Conservation (phyloP, 1,139 yeast species). For the Zhuliangozyma parablackwelliae region DNA sequence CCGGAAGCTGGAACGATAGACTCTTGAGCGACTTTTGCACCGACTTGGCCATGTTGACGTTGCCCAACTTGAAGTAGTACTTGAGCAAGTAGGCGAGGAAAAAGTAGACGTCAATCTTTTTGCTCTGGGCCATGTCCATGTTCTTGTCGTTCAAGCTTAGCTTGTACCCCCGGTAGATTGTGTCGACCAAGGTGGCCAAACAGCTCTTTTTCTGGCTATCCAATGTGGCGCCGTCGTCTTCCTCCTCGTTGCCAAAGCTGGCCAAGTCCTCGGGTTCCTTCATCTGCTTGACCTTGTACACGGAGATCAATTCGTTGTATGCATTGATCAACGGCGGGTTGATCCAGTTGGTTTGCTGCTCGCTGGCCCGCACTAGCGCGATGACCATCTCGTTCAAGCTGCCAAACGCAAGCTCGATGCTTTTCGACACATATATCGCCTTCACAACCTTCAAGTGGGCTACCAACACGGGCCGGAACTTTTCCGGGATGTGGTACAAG, state of each 20-base stretch:
- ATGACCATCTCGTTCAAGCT: conserved; percentile 41
- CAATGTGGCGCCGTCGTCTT: conserved; percentile 9
- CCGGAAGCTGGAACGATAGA: conserved; percentile 43
- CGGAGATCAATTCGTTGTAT: conserved; percentile 52
- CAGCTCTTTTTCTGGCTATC: conserved; percentile 12
- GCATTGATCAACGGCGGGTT: conserved; percentile 53
- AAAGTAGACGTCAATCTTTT: conserved; percentile 65
- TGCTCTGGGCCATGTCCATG: conserved; percentile 43
- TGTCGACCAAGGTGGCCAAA: conserved; percentile 56
- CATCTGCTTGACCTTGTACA: conserved; percentile 35
- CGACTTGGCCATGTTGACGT: conserved; percentile 73
- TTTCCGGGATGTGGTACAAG: conserved; percentile 32
- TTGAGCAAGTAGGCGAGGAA: conserved; percentile 71
- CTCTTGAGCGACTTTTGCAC: conserved; percentile 69
- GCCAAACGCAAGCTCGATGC: conserved; percentile 36
- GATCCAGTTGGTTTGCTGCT: conserved; percentile 63
- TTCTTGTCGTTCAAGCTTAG: conserved; percentile 77
- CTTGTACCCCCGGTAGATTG: conserved; percentile 72
- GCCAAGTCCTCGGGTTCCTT: conserved; percentile 25
- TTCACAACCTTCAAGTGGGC: conserved; percentile 36
- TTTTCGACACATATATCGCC: conserved; percentile 31
- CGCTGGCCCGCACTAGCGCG: conserved; percentile 57
- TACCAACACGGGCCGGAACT: conserved; percentile 31
- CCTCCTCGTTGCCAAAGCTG: conserved; percentile 9
- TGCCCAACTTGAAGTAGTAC: conserved; percentile 65